Percentiles rank a stretch among this genome's conserved stretches.
Conservation (phyloP, 2,329 filamentous ascomycete species). For the Coniochaeta sp. region DNA sequence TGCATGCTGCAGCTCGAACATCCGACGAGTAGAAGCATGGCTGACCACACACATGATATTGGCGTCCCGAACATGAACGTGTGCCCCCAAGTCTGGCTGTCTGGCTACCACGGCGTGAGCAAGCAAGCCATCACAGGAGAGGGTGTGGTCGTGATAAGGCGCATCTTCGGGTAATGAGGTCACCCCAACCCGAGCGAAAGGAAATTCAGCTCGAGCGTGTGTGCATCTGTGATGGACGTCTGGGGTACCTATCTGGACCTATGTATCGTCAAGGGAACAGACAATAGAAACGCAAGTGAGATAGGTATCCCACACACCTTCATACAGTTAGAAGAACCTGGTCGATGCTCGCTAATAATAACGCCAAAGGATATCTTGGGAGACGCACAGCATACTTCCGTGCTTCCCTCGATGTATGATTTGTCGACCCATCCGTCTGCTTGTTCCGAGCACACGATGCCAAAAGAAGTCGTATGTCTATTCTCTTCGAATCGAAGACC, state of each 20-base stretch:
- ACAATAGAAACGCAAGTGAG: neutral
- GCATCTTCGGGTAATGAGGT: neutral
- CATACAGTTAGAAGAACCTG: neutral
- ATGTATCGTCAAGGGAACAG: neutral
- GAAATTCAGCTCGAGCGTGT: neutral
- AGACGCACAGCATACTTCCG: neutral
- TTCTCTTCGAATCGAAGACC: too few relatives aligned
- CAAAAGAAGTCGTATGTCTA: too few relatives aligned
- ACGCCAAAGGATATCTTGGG: neutral
- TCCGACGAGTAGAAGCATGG: neutral
- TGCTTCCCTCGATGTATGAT: neutral
- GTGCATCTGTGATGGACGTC: neutral
- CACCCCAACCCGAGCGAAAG: neutral
- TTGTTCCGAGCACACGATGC: too few relatives aligned
- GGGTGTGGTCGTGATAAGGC: neutral
- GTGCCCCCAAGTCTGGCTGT: neutral
- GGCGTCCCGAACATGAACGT: neutral
- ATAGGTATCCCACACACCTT: neutral
- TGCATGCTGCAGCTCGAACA: neutral
- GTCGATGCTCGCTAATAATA: neutral
- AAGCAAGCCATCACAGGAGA: neutral
- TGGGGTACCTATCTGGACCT: neutral
- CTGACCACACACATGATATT: neutral
- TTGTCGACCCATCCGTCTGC: neutral
- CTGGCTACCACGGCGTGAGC: neutral